These are phyloP conservation scores for Cryptococcus jaspeensis DNA, from an alignment of 1,284 basidiomycete genomes.

Conservation along the genomic window DNA sequence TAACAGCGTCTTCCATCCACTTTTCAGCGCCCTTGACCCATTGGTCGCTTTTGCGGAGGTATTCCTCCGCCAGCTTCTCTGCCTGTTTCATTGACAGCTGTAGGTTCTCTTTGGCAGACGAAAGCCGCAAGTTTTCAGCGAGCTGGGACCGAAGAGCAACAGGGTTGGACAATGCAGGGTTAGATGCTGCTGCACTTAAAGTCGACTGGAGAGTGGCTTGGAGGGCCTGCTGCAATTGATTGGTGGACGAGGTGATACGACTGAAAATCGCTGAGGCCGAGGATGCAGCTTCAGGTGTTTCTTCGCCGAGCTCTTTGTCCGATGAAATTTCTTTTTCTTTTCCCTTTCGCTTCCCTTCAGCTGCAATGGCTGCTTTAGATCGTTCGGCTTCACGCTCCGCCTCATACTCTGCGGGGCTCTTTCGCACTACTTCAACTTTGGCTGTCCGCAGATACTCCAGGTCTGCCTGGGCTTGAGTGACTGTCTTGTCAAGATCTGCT, in stretches of 20 bases:
- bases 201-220: constrained; percentile 59
- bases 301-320: constrained; percentile 8
- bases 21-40: constrained; percentile 68
- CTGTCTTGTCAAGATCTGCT: constrained; percentile 73
- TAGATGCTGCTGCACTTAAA: constrained; percentile 62
- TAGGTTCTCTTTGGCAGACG: constrained; percentile 44
- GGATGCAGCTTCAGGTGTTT: constrained; percentile 1
- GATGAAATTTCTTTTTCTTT: constrained; percentile 21
- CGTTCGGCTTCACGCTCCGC: constrained; percentile 30
- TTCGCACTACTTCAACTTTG: constrained; percentile 46
- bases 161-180: constrained; percentile 42
- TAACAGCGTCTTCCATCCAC: constrained; percentile 63
- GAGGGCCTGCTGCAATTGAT: constrained; percentile 49
- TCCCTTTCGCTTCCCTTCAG: constrained; percentile 34
- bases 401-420: constrained; percentile 33
- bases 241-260: constrained; percentile 35
- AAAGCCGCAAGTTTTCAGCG: constrained; percentile 63
- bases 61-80: constrained; percentile 69
- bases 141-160: constrained; percentile 61
- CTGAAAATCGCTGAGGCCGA: constrained; percentile 31
- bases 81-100: constrained; percentile 62
- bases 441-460: constrained; percentile 54
- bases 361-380: constrained; percentile 9
- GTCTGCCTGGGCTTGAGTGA: constrained; percentile 78
- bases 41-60: constrained; percentile 69